Percentiles rank a stretch among this genome's conserved stretches.
These are phyloP conservation scores for Sindora glabra DNA, from an alignment of 306 rosid genomes.

Conservation along the genomic window DNA sequence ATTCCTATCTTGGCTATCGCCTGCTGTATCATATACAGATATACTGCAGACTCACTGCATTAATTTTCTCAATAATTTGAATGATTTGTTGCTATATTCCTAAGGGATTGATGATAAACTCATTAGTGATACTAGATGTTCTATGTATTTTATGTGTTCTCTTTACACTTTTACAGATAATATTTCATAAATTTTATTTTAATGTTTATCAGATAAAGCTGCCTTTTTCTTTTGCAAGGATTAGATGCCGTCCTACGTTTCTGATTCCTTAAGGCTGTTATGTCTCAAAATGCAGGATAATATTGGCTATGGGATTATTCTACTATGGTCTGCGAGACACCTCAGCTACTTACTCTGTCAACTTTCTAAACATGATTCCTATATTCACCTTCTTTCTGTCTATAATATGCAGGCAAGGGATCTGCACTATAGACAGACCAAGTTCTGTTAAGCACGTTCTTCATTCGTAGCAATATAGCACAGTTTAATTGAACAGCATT, in stretches of 20 bases:
- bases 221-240: too few species aligned
- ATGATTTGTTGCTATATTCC: background rate
- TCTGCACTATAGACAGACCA: background rate
- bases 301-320: conserved; percentile 37
- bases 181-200: too few species aligned
- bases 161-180: too few species aligned
- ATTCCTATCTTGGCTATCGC: too few species aligned
- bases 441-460: background rate
- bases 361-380: conserved; percentile 57
- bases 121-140: too few species aligned
- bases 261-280: background rate
- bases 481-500: background rate
- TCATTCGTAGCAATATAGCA: too few species aligned
- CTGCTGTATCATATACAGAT: too few species aligned
- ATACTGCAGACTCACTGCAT: background rate
- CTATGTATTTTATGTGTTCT: too few species aligned
- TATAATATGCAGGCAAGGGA: conserved; percentile 34
- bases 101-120: too few species aligned
- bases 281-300: conserved; percentile 33
- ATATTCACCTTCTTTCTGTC: conserved; percentile 46
- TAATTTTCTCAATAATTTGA: too few species aligned
- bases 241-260: too few species aligned
- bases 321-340: conserved; percentile 67
- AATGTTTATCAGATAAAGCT: too few species aligned
- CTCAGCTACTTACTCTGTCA: conserved; percentile 51